Evolutionary conservation across 768 basidiomycete species (phyloP), one percentile per base, ranked within the genome.

Genomic region (Kwoniella bestiolae): DNA sequence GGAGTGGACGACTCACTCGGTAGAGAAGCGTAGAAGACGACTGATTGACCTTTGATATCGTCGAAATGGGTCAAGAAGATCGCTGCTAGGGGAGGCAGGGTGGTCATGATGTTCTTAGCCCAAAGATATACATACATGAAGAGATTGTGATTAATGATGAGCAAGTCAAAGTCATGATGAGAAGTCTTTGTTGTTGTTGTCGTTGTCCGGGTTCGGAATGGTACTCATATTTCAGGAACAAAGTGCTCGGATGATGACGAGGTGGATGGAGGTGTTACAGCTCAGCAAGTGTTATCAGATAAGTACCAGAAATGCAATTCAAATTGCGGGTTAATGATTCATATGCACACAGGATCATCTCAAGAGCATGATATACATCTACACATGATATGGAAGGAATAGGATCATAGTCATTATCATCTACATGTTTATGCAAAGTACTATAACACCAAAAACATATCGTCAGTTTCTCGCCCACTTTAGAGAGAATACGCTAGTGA

Each of bases 11-110:
- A 56, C 56, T 65, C 46, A 47, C 59, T 46, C 11, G 55, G 50
- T 21, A 60, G 26, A n/a, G 72, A 71, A 23, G 51, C 65, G 61
- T 65, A 74, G 64, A 59, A 80, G 6, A 74, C 44, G 18, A 74
- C 63, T 1, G 72, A 70, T 62, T 80, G 79, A 5, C 79, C 79
- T 64, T 79, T 78, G 62, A 74, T 76, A 61, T 80, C 79, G 60
- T 80, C 78, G 45, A 80, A 80, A 56, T 77, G 70, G 49, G 76
- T 76, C 32, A 80, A 35, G 62, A 79, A 80, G 18, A 80, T 65
- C 5, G 71, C 69, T 28, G 74, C 68, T 29, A 79, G 55, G 4
- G 75, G 69, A 3, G 76, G 76, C 25, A 62, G 31, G 23, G 34
- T 21, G 29, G 31, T 6, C 52, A 55, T 55, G 9, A 23, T 32